Base-by-base conservation (phyloP, 306 rosid species). In the Alnus rubra region DNA sequence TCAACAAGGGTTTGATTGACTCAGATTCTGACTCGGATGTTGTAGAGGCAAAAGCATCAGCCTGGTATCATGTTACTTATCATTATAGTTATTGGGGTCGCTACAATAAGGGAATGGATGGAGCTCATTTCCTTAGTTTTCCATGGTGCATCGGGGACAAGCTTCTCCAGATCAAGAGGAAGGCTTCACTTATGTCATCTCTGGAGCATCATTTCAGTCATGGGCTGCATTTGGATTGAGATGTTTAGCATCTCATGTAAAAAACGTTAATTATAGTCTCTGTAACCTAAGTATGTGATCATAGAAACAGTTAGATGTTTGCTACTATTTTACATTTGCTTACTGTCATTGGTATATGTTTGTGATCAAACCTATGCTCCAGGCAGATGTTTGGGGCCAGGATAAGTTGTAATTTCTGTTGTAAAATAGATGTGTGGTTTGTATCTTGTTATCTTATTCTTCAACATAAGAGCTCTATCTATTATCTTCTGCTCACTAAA, bases 21-120 rank as follows among this genome's bases (percentile, higher is more conserved):
- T 28, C 68, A 0, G 75, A 18, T 12, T 58, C 59, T 0, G 15
- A 44, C 5, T 48, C 19, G 2, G 64, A 30, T 52, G 74, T 59
- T 48, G 80, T 18, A 2, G 14, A 67, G 3, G 79, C 84, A n/a
- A 87, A 87, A 73, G 90, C 90, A 8, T 84, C 90, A 16, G 90
- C 90, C 5, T 87, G 90, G 88, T 87, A 87, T 82, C 54, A 82
- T 65, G 90, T 87, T 5, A 87, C 90, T 0, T 87, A 84, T 52
- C 87, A 87, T 58, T 62, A 68, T n/a, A 15, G 35, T 2, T 87
- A 68, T 53, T 87, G 86, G 86, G 90, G 90, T 23, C 23, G 16
- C 18, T 79, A 71, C 74, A 87, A 82, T 1, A 64, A 74, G 39
- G 86, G 71, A 35, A 54, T 44, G 83, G 56, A 70, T 7, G 62